These are phyloP conservation scores for Schizothecium vesticola DNA, from an alignment of 495 filamentous ascomycete genomes.

Conservation along the genomic window DNA sequence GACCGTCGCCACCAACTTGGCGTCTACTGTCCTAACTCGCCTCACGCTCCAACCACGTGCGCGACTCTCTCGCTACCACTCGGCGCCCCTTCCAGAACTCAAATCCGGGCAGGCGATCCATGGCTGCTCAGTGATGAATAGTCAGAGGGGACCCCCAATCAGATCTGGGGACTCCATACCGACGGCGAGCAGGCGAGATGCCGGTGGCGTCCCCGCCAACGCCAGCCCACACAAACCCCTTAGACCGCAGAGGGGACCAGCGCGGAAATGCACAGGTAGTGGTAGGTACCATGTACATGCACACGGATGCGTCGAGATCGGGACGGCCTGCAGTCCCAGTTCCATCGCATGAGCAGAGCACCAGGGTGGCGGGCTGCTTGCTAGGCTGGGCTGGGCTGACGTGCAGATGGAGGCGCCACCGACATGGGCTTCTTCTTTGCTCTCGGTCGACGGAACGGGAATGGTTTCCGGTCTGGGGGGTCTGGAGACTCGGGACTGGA, in stretches of 20 bases:
- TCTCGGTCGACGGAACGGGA: background rate
- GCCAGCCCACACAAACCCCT: no score
- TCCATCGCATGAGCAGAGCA: background rate
- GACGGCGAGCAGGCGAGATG: no score
- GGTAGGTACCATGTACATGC: background rate
- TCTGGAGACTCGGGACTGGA: background rate
- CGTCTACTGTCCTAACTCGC: background rate
- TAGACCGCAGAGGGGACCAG: no score
- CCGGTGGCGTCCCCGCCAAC: no score
- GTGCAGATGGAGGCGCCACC: background rate
- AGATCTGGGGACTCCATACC: no score
- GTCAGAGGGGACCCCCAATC: no score
- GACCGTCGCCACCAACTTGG: background rate
- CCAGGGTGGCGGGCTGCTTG: background rate
- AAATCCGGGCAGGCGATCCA: no score
- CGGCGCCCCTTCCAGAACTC: no score
- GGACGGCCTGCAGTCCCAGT: background rate
- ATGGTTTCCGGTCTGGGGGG: background rate
- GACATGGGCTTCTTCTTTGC: background rate
- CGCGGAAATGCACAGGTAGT: background rate
- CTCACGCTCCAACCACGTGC: background rate
- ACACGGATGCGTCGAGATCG: background rate
- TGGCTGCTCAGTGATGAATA: no score
- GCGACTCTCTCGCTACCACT: background rate
- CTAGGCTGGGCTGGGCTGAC: background rate